Base-by-base conservation (phyloP, 2,329 filamentous ascomycete species). In the Colletotrichum destructivum region DNA sequence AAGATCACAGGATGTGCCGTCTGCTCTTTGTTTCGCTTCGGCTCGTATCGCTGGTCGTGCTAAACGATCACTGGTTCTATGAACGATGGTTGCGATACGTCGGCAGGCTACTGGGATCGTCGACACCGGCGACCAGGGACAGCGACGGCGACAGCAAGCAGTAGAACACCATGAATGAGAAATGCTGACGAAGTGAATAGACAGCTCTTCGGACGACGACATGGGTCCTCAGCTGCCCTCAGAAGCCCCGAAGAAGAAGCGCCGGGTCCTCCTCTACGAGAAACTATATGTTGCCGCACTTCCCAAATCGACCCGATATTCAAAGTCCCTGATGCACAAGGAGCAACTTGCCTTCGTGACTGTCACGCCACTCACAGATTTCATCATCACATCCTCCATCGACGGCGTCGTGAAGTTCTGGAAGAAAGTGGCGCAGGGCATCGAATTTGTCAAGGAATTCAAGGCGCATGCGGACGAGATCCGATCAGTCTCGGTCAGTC, bases 351-450 rank as follows among this genome's bases (percentile, higher is more conserved):
- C 93, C 69, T 98, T 95, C 78, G 90, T 94, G 74, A 97, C 92
- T 15, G 91, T 98, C 81, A 98, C 97, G 1, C 95, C 95, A 0
- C 86, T 92, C 71, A 98, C 96, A 71, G 96, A 98, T 76, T 99
- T 99, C 79, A 87, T 99, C 47, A 96, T 99, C 74, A 99, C 96
- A 1, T 94, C 93, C 73, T 98, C 96, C 0, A 85, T 94, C 54
- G 96, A 99, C 79, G 97, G 97, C n/a, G 93, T 96, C 0, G 96
- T 98, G 76, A 99, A 99, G 82, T 99, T 99, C 81, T 99, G 96
- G 96, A 99, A 99, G 85, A 99, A 99, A 84, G 89, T 93, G 74
- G 92, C 90, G 2, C 91, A 94, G 44, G 94, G 94, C 0, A 93
- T 99, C 70, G 97, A 99, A 83, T 99, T 99, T 79, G 96, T 98